Evolutionary conservation across 176 grass and related monocot species (phyloP).

Genomic region (Triticum monococcum): DNA sequence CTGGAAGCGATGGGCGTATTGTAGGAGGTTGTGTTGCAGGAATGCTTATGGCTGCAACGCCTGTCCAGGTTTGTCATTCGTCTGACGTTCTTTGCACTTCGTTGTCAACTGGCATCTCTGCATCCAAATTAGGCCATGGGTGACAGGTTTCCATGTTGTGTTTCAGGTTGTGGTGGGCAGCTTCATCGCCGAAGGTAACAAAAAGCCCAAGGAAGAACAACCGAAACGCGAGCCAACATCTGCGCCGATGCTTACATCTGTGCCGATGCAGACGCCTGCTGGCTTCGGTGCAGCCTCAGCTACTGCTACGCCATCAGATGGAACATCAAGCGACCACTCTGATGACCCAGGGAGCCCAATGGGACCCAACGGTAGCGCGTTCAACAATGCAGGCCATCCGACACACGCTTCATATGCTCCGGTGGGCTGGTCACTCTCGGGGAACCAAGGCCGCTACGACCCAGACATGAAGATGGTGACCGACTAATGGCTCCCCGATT

Average conservation of each 20-base stretch:
- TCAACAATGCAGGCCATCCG: conserved; percentile 53
- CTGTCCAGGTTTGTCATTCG: conserved; percentile 60
- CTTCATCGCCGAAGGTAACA: conserved; percentile 89
- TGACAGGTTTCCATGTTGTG: not conserved
- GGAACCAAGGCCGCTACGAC: conserved; percentile 64
- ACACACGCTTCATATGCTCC: conserved; percentile 55
- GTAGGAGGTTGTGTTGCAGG: conserved; percentile 93
- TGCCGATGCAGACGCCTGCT: conserved; percentile 27
- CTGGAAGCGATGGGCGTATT: conserved; percentile 87
- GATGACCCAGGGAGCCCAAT: conserved; percentile 68
- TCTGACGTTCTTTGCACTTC: not conserved
- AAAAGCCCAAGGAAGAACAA: conserved; percentile 71
- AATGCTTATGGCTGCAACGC: conserved; percentile 91
- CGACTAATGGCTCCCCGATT: conserved; percentile 38
- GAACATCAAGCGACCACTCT: conserved; percentile 62
- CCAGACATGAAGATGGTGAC: conserved; percentile 74
- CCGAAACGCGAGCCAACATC: conserved; percentile 52
- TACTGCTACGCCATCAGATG: conserved; percentile 46
- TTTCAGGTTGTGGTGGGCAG: conserved; percentile 86
- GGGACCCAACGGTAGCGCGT: conserved; percentile 45
- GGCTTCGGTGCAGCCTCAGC: conserved; percentile 43
- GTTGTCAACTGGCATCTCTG: not conserved
- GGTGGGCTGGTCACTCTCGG: conserved; percentile 56
- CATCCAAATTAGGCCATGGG: not conserved
- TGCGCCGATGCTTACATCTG: conserved; percentile 14